Percentiles rank a stretch among this genome's conserved stretches.
phyloP scores from a whole-genome alignment of 2,329 filamentous ascomycete species.

The Corniculantispora saksenae region DNA sequence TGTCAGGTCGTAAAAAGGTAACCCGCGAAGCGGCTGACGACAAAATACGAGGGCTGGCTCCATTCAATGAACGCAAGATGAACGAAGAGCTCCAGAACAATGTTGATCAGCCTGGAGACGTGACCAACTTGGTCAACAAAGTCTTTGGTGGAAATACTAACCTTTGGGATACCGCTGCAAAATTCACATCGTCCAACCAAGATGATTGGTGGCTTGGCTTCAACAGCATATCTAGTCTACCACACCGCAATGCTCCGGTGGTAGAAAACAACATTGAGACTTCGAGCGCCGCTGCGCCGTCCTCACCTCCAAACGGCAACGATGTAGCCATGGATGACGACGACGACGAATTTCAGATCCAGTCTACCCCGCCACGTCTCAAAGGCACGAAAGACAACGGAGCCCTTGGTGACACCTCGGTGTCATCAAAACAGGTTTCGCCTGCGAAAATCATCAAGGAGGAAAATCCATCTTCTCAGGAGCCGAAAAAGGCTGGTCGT shows the following conservation, averaged over 20 bases:
- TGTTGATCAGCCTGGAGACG: constrained; percentile 31
- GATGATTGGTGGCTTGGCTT: constrained; percentile 54
- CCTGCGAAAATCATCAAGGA: constrained; percentile 12
- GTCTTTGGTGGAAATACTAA: constrained; percentile 44
- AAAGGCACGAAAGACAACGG: constrained; percentile 26
- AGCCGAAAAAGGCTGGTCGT: constrained; percentile 24
- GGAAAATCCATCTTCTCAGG: neutral
- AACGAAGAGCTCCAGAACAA: constrained; percentile 29
- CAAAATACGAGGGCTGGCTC: constrained; percentile 53
- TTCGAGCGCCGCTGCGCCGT: constrained; percentile 13
- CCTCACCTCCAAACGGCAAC: constrained; percentile 12
- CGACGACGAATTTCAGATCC: constrained; percentile 53
- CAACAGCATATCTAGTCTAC: constrained; percentile 30
- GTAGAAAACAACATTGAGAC: constrained; percentile 8
- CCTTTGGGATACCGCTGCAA: constrained; percentile 29
- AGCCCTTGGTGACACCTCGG: neutral
- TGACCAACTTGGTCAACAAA: constrained; percentile 39
- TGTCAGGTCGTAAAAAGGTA: constrained; percentile 50
- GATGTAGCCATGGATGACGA: constrained; percentile 22
- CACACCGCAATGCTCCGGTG: constrained; percentile 14
- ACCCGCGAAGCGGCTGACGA: constrained; percentile 46
- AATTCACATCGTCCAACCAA: constrained; percentile 36
- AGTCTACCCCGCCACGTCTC: constrained; percentile 47
- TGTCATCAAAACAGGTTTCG: constrained; percentile 8
- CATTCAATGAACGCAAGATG: constrained; percentile 47